Percentiles rank a stretch among this genome's conserved stretches.
Evolutionary conservation across 495 filamentous ascomycete species (phyloP).

Genomic region (Talaromyces liani): DNA sequence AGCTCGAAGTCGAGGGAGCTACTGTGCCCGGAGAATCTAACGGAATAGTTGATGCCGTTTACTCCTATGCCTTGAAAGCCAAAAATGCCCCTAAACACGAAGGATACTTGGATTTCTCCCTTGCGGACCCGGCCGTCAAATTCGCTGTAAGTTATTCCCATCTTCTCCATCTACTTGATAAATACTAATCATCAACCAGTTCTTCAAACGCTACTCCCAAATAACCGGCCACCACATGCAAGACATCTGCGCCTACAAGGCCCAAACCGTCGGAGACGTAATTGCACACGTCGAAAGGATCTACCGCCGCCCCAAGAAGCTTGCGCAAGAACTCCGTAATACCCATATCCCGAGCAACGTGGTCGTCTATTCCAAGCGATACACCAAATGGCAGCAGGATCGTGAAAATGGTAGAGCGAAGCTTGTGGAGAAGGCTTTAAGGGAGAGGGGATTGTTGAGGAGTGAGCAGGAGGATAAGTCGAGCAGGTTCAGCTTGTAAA

Average conservation of each 20-base stretch:
- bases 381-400: constrained; percentile 64
- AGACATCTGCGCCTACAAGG: constrained; percentile 52
- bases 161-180: neutral
- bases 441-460: constrained; percentile 46
- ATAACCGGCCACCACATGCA: constrained; percentile 66
- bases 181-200: constrained; percentile 32
- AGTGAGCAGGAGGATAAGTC: neutral
- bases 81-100: constrained; percentile 7
- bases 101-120: constrained; percentile 28
- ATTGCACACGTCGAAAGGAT: constrained; percentile 37
- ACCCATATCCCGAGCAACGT: constrained; percentile 38
- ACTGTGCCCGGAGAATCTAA: neutral
- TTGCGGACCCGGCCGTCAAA: constrained; percentile 54
- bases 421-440: constrained; percentile 67
- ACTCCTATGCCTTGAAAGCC: neutral
- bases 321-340: constrained; percentile 29
- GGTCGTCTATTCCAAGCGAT: constrained; percentile 48
- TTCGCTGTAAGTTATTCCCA: constrained; percentile 51
- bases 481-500: constrained; percentile 1
- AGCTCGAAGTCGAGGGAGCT: neutral
- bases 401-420: constrained; percentile 76
- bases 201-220: constrained; percentile 69
- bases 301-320: constrained; percentile 48
- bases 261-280: constrained; percentile 48
- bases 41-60: neutral